phyloP scores from a whole-genome alignment of 2,329 filamentous ascomycete genomes.

The Ceratocystiopsis minuta region DNA sequence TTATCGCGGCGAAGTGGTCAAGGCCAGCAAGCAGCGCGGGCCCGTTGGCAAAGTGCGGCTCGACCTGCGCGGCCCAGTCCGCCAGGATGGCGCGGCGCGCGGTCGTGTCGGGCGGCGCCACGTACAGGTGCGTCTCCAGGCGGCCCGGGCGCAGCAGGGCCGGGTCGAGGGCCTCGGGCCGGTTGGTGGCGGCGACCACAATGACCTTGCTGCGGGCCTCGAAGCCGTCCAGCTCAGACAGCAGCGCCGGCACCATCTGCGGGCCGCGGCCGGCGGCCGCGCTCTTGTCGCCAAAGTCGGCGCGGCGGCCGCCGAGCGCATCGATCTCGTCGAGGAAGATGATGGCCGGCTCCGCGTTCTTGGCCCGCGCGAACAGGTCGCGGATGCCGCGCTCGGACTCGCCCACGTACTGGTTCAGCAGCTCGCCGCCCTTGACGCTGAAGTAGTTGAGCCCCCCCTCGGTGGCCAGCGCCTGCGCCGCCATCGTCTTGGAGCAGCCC shows the following conservation, averaged over 20 bases:
- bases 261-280: constrained; percentile 32
- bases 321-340: constrained; percentile 98
- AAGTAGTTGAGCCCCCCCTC: constrained; percentile 88
- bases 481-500: constrained; percentile 87
- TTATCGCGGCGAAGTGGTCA: too few relatives aligned
- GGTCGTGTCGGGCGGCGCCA: constrained; percentile 57
- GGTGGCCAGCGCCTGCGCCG: constrained; percentile 76
- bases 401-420: constrained; percentile 93
- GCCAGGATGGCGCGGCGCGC: constrained; percentile 62
- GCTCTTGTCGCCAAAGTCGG: constrained; percentile 24
- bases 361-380: constrained; percentile 69
- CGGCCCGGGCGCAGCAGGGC: constrained; percentile 73
- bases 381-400: constrained; percentile 79
- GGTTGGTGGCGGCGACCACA: constrained; percentile 81
- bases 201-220: constrained; percentile 68
- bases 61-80: constrained; percentile 34
- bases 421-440: constrained; percentile 80
- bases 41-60: too few relatives aligned
- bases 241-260: constrained; percentile 72
- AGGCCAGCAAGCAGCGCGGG: too few relatives aligned
- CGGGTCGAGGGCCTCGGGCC: constrained; percentile 69
- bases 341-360: constrained; percentile 73
- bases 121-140: constrained; percentile 71
- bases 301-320: constrained; percentile 47
- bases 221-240: constrained; percentile 94